phyloP scores from a whole-genome alignment of 129 eudicot species.

The Silybum marianum region DNA sequence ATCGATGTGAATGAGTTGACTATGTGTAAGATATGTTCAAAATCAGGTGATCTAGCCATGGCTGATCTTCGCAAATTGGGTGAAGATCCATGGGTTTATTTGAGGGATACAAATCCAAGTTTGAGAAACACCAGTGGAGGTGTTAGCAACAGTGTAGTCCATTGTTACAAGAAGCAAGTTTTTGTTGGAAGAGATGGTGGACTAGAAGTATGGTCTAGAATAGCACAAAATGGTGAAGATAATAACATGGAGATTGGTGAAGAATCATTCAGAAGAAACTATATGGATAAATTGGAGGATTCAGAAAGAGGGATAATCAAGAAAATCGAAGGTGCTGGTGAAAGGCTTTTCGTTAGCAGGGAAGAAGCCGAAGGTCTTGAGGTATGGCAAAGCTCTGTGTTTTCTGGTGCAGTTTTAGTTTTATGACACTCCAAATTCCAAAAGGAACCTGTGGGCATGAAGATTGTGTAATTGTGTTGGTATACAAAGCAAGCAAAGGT shows the following conservation, averaged over 20 bases:
- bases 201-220: conserved; percentile 89
- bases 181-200: conserved; percentile 88
- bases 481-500: conserved; percentile 4
- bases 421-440: conserved; percentile 34
- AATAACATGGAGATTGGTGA: conserved; percentile 27
- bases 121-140: conserved; percentile 54
- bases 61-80: conserved; percentile 77
- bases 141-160: conserved; percentile 45
- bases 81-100: conserved; percentile 89
- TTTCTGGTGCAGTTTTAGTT: conserved; percentile 53
- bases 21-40: conserved; percentile 74
- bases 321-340: conserved; percentile 89
- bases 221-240: conserved; percentile 36
- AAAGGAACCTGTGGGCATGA: neutral
- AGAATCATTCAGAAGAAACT: conserved; percentile 76
- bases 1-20: conserved; percentile 48
- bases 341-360: conserved; percentile 84
- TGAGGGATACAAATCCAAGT: conserved; percentile 79
- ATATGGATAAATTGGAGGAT: conserved; percentile 77
- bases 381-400: conserved; percentile 89
- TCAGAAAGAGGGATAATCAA: conserved; percentile 63
- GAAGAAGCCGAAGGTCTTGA: conserved; percentile 94
- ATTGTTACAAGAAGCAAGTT: conserved; percentile 71
- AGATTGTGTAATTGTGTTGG: neutral
- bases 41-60: conserved; percentile 78